phyloP scores from a whole-genome alignment of 2,329 filamentous ascomycete species.

The Ophiosphaerella korrae region DNA sequence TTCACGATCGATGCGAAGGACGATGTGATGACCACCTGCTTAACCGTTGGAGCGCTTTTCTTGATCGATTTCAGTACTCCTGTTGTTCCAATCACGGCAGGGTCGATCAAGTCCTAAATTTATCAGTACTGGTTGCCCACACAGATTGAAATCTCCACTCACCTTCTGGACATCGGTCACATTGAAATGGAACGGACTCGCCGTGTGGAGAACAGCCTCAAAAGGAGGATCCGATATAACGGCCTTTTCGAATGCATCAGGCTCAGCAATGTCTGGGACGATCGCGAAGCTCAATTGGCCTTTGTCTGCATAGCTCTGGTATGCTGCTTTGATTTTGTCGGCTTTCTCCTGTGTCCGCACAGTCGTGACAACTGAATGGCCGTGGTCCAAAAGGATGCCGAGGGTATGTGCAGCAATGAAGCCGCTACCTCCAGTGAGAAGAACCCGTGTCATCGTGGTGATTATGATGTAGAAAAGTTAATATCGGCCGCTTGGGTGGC shows the following conservation, averaged over 20 bases:
- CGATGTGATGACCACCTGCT: slow-evolving; percentile 72
- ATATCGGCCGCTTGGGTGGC: not conserved
- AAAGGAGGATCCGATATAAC: slow-evolving; percentile 68
- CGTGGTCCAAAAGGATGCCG: slow-evolving; percentile 61
- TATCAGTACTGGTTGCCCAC: slow-evolving; percentile 4
- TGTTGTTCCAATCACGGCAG: slow-evolving; percentile 67
- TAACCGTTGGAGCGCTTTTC: slow-evolving; percentile 67
- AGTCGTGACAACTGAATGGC: slow-evolving; percentile 66
- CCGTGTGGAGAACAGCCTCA: slow-evolving; percentile 64
- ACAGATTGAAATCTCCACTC: slow-evolving; percentile 11
- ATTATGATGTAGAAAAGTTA: not conserved
- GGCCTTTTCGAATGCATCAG: slow-evolving; percentile 69
- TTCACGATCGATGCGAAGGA: slow-evolving; percentile 71
- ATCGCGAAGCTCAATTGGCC: slow-evolving; percentile 67
- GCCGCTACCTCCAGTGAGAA: slow-evolving; percentile 61
- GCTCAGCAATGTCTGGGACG: slow-evolving; percentile 73
- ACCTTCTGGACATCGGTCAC: slow-evolving; percentile 72
- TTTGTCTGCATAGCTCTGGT: slow-evolving; percentile 55
- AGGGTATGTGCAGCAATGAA: slow-evolving; percentile 71
- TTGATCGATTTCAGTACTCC: slow-evolving; percentile 67
- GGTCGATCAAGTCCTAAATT: slow-evolving; percentile 59
- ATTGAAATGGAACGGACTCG: slow-evolving; percentile 71
- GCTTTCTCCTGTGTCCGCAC: slow-evolving; percentile 67
- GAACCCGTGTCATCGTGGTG: slow-evolving; percentile 45
- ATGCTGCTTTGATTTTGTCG: slow-evolving; percentile 62